Base-by-base conservation (phyloP, 1,139 yeast species). In the Nakaseomyces nivariensis region DNA sequence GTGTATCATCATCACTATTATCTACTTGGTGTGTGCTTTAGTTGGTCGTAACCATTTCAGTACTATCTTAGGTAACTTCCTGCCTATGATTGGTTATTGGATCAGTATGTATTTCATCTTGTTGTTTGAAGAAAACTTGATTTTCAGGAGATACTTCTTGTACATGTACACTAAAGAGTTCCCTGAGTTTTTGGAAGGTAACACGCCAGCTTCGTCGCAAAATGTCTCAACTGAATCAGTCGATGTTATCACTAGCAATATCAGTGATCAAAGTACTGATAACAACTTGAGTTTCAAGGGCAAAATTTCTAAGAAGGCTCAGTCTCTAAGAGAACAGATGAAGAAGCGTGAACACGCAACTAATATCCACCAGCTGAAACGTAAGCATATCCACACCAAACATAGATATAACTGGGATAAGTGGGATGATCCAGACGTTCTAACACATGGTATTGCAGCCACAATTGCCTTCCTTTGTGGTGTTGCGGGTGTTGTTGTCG, bases 11-110 rank as follows among this genome's bases (percentile, higher is more conserved):
- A 74, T 85, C 36, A 85, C 90, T 4, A 78, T 73, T 1, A 70
- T 85, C 25, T 83, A 81, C 58, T 72, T 86, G 58, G 80, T 84
- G 1, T 76, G 85, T 64, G 83, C 92, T 1, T 63, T 84, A 49
- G 92, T 80, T 10, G 97, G 97, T 9, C 76, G 87, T 59, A 72
- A 85, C 65, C 79, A 81, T 58, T 85, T 89, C 63, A 75, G 89
- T 45, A 74, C 81, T 4, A 87, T 88, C 54, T 72, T 89, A 61
- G 80, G 89, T n/a, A 89, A 88, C 62, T 89, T 89, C 70, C 72
- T 89, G 58, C 96, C 97, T 8, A 88, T 89, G 96, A 79, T 89
- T 53, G 96, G 96, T 0, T 89, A 89, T 69, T 89, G 97, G 97
- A 78, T 86, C 49, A 81, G 92, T 49, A 86, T 89, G 71, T 89